These are phyloP conservation scores for Phellinidium pouzarii DNA, from an alignment of 1,284 basidiomycete genomes.

Conservation along the genomic window DNA sequence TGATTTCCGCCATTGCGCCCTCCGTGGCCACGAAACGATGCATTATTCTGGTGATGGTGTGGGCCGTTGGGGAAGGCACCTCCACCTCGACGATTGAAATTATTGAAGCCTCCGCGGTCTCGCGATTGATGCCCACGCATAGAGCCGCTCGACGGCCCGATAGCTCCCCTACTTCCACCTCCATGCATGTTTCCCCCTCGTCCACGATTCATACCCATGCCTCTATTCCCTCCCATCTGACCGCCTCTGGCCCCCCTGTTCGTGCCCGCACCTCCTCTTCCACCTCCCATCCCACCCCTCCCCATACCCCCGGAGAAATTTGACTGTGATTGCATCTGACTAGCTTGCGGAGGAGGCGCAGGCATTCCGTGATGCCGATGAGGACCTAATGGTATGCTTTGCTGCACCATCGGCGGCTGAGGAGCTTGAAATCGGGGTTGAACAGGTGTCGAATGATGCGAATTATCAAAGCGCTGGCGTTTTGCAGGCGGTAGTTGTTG, in stretches of 20 bases:
- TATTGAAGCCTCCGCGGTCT: constrained; percentile 47
- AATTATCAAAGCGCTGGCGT: constrained; percentile 77
- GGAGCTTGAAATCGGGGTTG: constrained; percentile 41
- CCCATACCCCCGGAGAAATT: constrained; percentile 12
- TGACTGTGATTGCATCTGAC: constrained; percentile 13
- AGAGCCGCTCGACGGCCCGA: constrained; percentile 27
- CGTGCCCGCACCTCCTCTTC: constrained; percentile 28
- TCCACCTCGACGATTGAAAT: constrained; percentile 56
- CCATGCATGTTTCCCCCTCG: constrained; percentile 24
- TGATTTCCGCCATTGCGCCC: constrained; percentile 25
- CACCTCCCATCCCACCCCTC: constrained; percentile 30
- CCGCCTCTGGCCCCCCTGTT: constrained; percentile 44
- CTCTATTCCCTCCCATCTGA: constrained; percentile 36
- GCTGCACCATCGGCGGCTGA: constrained; percentile 24
- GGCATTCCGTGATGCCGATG: constrained; percentile 9
- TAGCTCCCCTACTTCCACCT: constrained; percentile 19
- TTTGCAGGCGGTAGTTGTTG: constrained; percentile 76
- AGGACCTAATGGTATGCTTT: constrained; percentile 22
- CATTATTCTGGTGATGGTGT: constrained; percentile 26
- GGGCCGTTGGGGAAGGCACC: constrained; percentile 53
- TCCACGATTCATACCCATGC: constrained; percentile 35
- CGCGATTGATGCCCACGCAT: constrained; percentile 57
- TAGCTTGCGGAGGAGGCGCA: constrained; percentile 2
- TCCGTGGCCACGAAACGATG: constrained; percentile 39
- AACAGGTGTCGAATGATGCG: constrained; percentile 39